These are phyloP conservation scores for Pisolithus marmoratus DNA, from an alignment of 768 basidiomycete species.

Conservation along the genomic window DNA sequence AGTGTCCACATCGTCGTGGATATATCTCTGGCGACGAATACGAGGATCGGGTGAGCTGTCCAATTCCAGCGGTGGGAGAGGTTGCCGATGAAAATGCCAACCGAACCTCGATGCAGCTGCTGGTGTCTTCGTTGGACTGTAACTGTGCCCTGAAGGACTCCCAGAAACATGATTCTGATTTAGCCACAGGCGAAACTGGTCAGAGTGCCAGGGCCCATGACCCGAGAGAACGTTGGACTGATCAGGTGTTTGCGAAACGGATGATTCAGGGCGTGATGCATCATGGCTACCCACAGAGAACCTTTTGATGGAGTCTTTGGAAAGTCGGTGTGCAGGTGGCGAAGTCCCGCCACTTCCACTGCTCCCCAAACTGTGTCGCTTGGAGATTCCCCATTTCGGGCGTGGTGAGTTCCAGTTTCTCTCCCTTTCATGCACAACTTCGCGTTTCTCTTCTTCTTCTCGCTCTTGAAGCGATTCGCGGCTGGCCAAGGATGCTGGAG, in stretches of 20 bases:
- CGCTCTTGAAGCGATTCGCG: slow-evolving; percentile 30
- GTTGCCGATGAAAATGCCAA: slow-evolving; percentile 35
- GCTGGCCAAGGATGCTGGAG: slow-evolving; percentile 34
- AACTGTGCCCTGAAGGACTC: background rate
- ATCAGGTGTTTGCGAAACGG: background rate
- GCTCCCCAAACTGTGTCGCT: slow-evolving; percentile 8
- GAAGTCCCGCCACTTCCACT: slow-evolving; percentile 6
- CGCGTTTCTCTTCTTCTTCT: slow-evolving; percentile 26
- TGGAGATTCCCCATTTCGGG: slow-evolving; percentile 43
- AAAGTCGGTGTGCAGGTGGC: slow-evolving; percentile 8
- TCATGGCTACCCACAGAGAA: background rate
- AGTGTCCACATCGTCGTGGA: slow-evolving; percentile 7
- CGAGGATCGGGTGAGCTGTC: slow-evolving; percentile 19
- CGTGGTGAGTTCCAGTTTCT: slow-evolving; percentile 69
- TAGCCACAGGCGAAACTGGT: slow-evolving; percentile 1
- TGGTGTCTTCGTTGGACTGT: slow-evolving; percentile 13
- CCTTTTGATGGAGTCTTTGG: too few species aligned
- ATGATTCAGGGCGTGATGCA: slow-evolving; percentile 1
- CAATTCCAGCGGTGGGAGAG: slow-evolving; percentile 37
- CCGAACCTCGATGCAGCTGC: slow-evolving; percentile 28
- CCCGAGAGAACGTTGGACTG: background rate
- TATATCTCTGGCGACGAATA: background rate
- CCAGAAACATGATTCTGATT: background rate
- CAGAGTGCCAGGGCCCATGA: slow-evolving; percentile 1
- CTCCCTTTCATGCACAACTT: slow-evolving; percentile 47